Base-by-base conservation (phyloP, 78 protist genomes). In the Tieghemostelium lacteum region DNA sequence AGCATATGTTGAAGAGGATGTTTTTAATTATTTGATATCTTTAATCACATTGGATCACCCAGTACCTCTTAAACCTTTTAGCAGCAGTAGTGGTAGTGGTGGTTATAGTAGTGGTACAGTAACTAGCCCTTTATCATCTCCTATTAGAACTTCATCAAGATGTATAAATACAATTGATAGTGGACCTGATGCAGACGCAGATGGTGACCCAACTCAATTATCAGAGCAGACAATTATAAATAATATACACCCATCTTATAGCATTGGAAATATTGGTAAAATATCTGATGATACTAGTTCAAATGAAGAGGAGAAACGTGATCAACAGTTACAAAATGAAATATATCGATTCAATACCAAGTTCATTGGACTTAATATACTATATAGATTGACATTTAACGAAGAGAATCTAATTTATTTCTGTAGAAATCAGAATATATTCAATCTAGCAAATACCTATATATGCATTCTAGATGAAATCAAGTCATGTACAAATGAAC, bases 351-450 rank as follows among this genome's bases (percentile, higher is more conserved):
- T 54, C 39, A 40, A 33, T 40, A 63, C 49, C 7, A 76, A 83
- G 36, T 67, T 83, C 39, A 67, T 83, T 16, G 66, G 54, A n/a
- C 29, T 83, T 45, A n/a, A 39, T 10, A 69, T 83, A 10, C 45
- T 83, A 12, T 83, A 83, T 83, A 20, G 91, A 39, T 1, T 83
- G 7, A 55, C 69, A 37, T 83, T 83, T 31, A 83, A 69, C n/a
- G 36, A 28, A 39, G 69, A 83, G 61, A 83, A 83, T 60, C 63
- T 69, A 16, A 69, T 42, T 34, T 49, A 83, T 58, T 83, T 83
- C 33, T 42, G 31, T 24, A 40, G 55, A 34, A 31, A 60, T 22
- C 52, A 58, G 6, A 39, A 12, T 42, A 8, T 83, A 17, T 55
- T 24, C 24, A 26, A 40, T 54, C 60, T 67, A 29, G 57, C 34